Evolutionary conservation across 2,329 filamentous ascomycete genomes (phyloP), one percentile per base, ranked within the genome.

Genomic region (Scytalidium lignicola): DNA sequence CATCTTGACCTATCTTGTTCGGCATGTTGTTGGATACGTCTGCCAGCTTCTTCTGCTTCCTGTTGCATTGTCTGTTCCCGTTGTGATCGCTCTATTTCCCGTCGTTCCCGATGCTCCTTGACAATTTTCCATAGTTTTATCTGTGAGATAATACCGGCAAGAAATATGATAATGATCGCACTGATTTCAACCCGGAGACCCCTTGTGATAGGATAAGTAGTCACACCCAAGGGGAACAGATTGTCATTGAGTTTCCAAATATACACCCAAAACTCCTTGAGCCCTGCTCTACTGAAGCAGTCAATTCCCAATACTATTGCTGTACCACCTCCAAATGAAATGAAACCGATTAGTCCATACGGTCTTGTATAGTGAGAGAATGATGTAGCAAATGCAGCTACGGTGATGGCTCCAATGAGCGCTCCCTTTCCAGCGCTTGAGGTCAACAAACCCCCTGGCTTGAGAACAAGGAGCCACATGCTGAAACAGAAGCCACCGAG

Each of bases 211-310:
- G 92, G 92, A 63, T 95, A 97, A 0, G 87, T 90, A 43, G 76
- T 74, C 1, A 86, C 86, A 32, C 81, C 79, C 2, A 90, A 70
- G 0, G 91, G 91, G 60, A 97, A 97, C 1, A 90, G 72, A 45
- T 86, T 76, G 40, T 82, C 73, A 65, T 96, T 96, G 37, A 97
- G 69, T 42, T 72, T 73, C 92, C 92, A 97, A 32, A 95, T 76
- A 65, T 95, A 97, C 5, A 89, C 78, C 92, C 92, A 97, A 58
- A 96, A 96, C 65, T 97, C 92, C 66, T 96, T 96, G 59, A 95
- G 72, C 0, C 92, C 92, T n/a, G 90, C 90, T 54, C 83, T 76
- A 60, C 85, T 92, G 60, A 92, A 95, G 67, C 90, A 95, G 65
- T 97, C 92, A 50, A 97, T 87, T 2, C 92, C 92, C 2, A 97